A percentile compares a stretch with the other conserved stretches of the same genome.
Evolutionary conservation across 2,329 filamentous ascomycete genomes (phyloP).

Genomic region (Fusarium albosuccineum): DNA sequence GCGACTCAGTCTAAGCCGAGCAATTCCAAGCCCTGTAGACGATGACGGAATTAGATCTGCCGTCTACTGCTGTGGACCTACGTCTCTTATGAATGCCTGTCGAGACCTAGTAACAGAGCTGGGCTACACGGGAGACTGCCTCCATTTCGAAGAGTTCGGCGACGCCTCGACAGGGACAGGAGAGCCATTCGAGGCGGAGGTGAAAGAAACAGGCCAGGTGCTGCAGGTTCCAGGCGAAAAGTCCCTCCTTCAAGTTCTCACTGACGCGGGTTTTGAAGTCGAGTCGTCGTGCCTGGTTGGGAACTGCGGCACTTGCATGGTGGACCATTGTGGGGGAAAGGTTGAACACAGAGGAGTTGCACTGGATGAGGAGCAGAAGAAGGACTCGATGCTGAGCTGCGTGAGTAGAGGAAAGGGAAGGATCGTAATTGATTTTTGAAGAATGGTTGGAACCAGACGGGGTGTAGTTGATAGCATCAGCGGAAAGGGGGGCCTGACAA

Average conservation of each 20-base stretch:
- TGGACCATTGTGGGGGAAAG: constrained; percentile 23
- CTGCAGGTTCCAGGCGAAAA: constrained; percentile 15
- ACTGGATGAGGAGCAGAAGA: constrained; percentile 31
- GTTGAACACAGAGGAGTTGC: constrained; percentile 32
- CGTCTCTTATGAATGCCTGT: constrained; percentile 12
- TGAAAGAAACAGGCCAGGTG: constrained; percentile 15
- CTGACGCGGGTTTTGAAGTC: constrained; percentile 26
- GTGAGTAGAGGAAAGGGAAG: constrained; percentile 32
- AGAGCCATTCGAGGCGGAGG: constrained; percentile 24
- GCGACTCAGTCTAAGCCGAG: constrained; percentile 2
- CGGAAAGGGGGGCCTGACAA: too few relatives aligned
- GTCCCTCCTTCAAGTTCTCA: constrained; percentile 29
- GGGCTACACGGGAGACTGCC: neutral
- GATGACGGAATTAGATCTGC: fast-evolving
- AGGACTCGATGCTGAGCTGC: constrained; percentile 21
- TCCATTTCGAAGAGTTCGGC: constrained; percentile 31
- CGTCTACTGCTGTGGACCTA: constrained; percentile 25
- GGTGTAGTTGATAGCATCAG: too few relatives aligned
- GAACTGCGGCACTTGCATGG: constrained; percentile 35
- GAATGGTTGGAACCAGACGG: too few relatives aligned
- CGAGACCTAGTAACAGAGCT: neutral
- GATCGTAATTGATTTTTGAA: constrained; percentile 15
- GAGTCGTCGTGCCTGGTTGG: constrained; percentile 33
- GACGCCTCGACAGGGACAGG: constrained; percentile 24
- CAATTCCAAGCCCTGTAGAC: neutral